A percentile compares a stretch with the other conserved stretches of the same genome.
These are phyloP conservation scores for Castanopsis chinensis DNA, from an alignment of 306 rosid species.

Conservation along the genomic window DNA sequence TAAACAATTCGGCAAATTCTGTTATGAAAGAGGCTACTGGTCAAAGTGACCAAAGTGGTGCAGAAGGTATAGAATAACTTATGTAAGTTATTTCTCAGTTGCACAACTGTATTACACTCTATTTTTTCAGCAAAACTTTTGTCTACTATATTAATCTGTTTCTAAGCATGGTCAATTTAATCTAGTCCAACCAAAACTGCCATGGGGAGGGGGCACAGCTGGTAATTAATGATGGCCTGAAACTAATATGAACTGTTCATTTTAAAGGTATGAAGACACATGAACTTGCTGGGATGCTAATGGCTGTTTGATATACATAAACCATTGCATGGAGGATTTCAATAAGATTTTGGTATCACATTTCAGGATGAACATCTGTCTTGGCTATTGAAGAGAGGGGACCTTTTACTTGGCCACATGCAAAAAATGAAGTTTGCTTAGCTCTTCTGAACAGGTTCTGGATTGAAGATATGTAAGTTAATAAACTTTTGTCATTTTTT, in stretches of 20 bases:
- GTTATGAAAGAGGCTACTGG: conserved; percentile 16
- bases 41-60: conserved; percentile 18
- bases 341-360: conserved; percentile 1
- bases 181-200: conserved; percentile 26
- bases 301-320: neutral
- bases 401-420: conserved; percentile 5
- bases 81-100: neutral
- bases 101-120: neutral
- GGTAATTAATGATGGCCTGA: conserved; percentile 8
- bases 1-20: conserved; percentile 12
- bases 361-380: conserved; percentile 33
- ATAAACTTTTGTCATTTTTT: neutral
- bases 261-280: conserved; percentile 18
- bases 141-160: neutral
- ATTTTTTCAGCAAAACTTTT: neutral
- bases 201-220: conserved; percentile 23
- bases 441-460: conserved; percentile 12
- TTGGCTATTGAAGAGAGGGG: conserved; percentile 12
- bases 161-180: neutral
- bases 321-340: neutral
- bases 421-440: conserved; percentile 2
- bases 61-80: neutral
- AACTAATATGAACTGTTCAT: conserved; percentile 14
- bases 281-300: conserved; percentile 19
- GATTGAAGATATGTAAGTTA: conserved; percentile 7